Conservation (phyloP, 176 grass and related monocot genomes). For the Themeda triandra region DNA sequence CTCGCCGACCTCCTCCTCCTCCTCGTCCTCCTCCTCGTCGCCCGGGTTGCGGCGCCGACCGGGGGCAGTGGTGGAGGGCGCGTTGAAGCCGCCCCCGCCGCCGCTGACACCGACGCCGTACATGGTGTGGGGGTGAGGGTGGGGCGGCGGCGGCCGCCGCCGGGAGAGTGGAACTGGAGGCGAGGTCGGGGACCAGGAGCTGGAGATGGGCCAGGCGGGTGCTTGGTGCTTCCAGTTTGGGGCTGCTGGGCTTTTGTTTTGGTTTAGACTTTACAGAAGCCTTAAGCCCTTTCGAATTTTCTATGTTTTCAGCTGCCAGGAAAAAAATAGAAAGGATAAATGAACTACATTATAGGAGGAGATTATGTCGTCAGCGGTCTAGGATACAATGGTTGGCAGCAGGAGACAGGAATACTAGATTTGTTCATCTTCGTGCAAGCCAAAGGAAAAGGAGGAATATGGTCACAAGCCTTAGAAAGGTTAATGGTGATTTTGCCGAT, state of each 20-base stretch:
- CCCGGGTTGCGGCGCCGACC: slow-evolving; percentile 20
- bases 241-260: slow-evolving; percentile 20
- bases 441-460: too few relatives aligned
- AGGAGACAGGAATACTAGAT: too few relatives aligned
- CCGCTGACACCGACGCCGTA: slow-evolving; percentile 39
- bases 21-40: slow-evolving; percentile 59
- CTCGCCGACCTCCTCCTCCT: slow-evolving; percentile 65
- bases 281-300: not conserved
- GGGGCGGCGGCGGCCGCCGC: not conserved
- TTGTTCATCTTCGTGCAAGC: too few relatives aligned
- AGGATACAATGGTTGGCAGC: too few relatives aligned
- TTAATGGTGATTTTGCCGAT: too few relatives aligned
- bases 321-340: too few relatives aligned
- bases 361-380: too few relatives aligned
- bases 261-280: not conserved
- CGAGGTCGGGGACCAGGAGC: slow-evolving; percentile 27
- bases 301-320: too few relatives aligned
- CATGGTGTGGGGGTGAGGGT: slow-evolving; percentile 11
- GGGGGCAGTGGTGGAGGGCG: slow-evolving; percentile 16
- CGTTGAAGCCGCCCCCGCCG: slow-evolving; percentile 42
- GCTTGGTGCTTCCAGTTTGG: not conserved
- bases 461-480: too few relatives aligned
- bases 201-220: slow-evolving; percentile 36
- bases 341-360: too few relatives aligned
- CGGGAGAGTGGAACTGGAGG: not conserved